Base-by-base conservation (phyloP, 257 asterid genomes). In the Thymus quinquecostatus region DNA sequence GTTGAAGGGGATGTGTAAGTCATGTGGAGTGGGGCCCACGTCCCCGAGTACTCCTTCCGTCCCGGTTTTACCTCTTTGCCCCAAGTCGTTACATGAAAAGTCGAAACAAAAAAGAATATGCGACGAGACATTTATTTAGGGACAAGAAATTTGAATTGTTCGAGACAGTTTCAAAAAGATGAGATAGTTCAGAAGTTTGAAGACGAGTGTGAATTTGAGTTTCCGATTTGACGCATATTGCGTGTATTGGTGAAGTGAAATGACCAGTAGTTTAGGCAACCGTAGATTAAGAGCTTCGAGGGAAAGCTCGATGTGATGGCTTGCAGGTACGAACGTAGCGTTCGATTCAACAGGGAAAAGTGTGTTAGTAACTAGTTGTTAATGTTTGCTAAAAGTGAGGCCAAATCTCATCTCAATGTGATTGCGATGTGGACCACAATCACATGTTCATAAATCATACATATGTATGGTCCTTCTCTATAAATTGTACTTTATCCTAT, bases 401-500 rank as follows among this genome's bases (percentile, higher is more conserved):
- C 72, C 72, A 64, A 70, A 66, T 77, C 78, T 70, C 54, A 71
- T 66, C 61, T 38, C 68, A 70, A 60, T 60, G 69, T 33, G 34
- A 41, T 41, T 33, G 58, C 12, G 48, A 3, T 3, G 12, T 30
- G 21, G 72, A 68, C 76, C 80, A 67, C 81, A 64, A 29, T 64
- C 61, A 48, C 71, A 69, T 38, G 49, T 70, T 75, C 29, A 74
- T 10, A 77, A 59, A 43, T 30, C 21, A 63, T 54, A 34, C 4
- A 34, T 34, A 3, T 1, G 8, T 38, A 77, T 74, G 85, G 80
- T 80, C 84, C 80, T 45, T 74, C 10, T 27, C 69, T 36, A 60
- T 38, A 41, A 10, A 57, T 30, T 38, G 47, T 56, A 50, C 43
- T 70, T 43, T 60, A 10, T 54, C 69, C 33, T 66, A 47, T 21